Base-by-base conservation (phyloP, 2,329 filamentous ascomycete genomes). In the Ophiocordyceps camponoti-leonardi region DNA sequence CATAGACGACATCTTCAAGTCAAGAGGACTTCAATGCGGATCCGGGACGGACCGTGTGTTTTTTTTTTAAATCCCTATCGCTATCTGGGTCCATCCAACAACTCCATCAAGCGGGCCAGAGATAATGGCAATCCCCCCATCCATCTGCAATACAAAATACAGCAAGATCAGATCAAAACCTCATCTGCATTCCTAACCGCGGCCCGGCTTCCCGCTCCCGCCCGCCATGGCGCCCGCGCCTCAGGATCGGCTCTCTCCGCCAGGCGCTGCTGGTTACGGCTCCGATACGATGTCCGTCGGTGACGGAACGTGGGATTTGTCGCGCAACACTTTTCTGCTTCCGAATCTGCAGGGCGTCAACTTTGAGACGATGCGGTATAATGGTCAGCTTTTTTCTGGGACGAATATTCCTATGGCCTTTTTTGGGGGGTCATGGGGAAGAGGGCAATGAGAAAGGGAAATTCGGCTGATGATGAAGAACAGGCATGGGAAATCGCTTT, bases 401-500 rank as follows among this genome's bases (percentile, higher is more conserved):
- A 43, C 23, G 22, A 16, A 19, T 39, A 12, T 2, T 40, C n/a
- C 23, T 8, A 26, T 26, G 23, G 23, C 23, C 8, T 26, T 26
- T 4, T 26, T 26, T 26, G 4, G n/a, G n/a, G n/a, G n/a, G n/a
- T n/a, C n/a, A n/a, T 26, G 5, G 8, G 23, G 23, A 8, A 8
- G 23, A 8, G 8, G 8, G 8, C 8, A 8, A 8, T 5, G 8
- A 26, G 23, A 8, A 8, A 8, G 23, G 23, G 23, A 26, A 26
- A 5, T 26, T 26, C 23, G 8, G 8, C 23, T 26, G 23, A 26
- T 8, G 23, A 8, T 26, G 23, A 26, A 26, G 23, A 26, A 26
- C 39, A 85, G 82, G 84, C 60, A 88, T 90, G 84, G 83, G 78
- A 48, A 88, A 87, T 59, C 79, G 84, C 48, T 90, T 90, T 61